These are phyloP conservation scores for Phytophthora aleatoria DNA, from an alignment of 352 stramenopile species.

Conservation along the genomic window DNA sequence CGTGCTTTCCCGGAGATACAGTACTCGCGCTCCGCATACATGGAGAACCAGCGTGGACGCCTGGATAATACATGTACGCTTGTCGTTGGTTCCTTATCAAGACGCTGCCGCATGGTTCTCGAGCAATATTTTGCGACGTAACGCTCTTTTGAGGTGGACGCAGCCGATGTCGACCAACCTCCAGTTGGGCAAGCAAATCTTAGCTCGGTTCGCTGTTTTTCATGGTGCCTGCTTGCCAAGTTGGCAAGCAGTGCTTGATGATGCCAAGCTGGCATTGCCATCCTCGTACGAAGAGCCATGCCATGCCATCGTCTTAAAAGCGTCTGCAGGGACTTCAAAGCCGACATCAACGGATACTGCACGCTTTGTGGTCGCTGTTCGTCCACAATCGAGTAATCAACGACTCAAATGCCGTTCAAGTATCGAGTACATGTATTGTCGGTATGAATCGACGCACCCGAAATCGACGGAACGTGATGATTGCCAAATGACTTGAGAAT, in stretches of 20 bases:
- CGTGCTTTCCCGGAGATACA: conserved; percentile 8
- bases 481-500: no score
- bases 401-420: not conserved
- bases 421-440: not conserved
- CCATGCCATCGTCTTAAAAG: no score
- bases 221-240: not conserved
- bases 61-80: conserved; percentile 1
- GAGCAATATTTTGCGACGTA: conserved; percentile 4
- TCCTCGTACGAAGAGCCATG: no score
- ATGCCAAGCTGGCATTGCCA: not conserved
- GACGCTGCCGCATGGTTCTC: conserved; percentile 15
- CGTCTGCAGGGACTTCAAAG: not conserved
- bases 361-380: not conserved
- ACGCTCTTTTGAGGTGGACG: conserved; percentile 21
- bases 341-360: not conserved
- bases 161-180: conserved; percentile 8
- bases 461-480: no score
- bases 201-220: conserved; percentile 16
- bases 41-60: not conserved
- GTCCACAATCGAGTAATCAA: not conserved
- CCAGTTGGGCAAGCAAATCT: conserved; percentile 10
- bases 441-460: no score
- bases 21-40: not conserved
- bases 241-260: not conserved
- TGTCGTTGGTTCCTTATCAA: conserved; percentile 8